Conservation (phyloP, 176 grass and related monocot species). For the sorghum (Sorghum bicolor) region DNA sequence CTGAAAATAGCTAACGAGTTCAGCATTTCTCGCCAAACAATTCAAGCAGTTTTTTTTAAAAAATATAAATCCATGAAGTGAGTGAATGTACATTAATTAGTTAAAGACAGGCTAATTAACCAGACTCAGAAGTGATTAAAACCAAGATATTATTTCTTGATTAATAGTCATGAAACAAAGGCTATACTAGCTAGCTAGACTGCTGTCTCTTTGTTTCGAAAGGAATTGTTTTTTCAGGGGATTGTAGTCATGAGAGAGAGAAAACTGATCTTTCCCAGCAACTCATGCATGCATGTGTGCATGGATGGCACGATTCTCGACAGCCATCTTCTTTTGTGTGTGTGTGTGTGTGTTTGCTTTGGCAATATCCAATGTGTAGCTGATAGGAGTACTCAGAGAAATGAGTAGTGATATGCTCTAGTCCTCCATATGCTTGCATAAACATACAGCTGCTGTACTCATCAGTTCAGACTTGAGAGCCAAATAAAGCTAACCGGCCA, state of each 20-base stretch:
- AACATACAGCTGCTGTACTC: background rate
- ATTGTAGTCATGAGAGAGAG: background rate
- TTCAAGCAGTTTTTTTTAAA: background rate
- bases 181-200: background rate
- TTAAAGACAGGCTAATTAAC: background rate
- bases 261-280: background rate
- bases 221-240: background rate
- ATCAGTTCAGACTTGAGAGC: background rate
- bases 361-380: background rate
- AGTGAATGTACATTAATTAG: background rate
- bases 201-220: background rate
- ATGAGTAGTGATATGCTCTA: background rate
- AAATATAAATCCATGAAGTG: background rate
- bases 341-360: background rate
- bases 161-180: background rate
- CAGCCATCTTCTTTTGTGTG: background rate
- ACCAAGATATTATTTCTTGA: background rate
- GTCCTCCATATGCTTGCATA: background rate
- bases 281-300: slow-evolving; percentile 19
- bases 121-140: background rate
- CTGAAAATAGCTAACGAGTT: background rate
- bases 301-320: slow-evolving; percentile 28
- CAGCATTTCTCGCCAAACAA: background rate
- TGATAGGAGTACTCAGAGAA: no score
- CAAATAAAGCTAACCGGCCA: slow-evolving; percentile 16